These are phyloP conservation scores for Pseudopithomyces chartarum DNA, from an alignment of 2,329 filamentous ascomycete genomes.

Conservation along the genomic window DNA sequence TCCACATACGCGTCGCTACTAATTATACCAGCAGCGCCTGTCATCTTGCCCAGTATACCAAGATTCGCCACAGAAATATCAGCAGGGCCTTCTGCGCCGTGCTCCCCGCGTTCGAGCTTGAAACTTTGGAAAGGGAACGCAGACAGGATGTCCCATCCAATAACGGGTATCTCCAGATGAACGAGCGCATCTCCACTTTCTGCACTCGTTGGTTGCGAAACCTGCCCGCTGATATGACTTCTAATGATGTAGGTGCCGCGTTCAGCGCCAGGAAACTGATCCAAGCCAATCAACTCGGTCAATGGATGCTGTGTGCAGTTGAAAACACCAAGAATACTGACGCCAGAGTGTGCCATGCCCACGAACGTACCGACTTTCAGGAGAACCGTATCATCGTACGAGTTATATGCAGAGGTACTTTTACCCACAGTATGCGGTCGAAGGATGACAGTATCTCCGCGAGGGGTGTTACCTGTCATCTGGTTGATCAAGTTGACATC, in stretches of 20 bases:
- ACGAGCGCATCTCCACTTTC: conserved; percentile 59
- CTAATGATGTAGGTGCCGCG: conserved; percentile 70
- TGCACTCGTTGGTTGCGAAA: conserved; percentile 59
- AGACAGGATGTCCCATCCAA: conserved; percentile 81
- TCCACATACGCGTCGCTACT: conserved; percentile 63
- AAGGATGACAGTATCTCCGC: conserved; percentile 78
- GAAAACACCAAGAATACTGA: conserved; percentile 81
- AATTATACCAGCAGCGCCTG: conserved; percentile 78
- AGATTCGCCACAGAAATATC: conserved; percentile 68
- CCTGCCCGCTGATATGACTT: conserved; percentile 69
- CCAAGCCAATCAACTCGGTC: conserved; percentile 72
- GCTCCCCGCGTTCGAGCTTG: conserved; percentile 46
- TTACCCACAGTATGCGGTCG: conserved; percentile 77
- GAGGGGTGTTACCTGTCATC: conserved; percentile 76
- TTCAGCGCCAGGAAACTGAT: conserved; percentile 73
- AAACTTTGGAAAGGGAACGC: conserved; percentile 71
- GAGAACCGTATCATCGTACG: conserved; percentile 73
- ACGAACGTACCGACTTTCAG: conserved; percentile 82
- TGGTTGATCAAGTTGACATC: conserved; percentile 75
- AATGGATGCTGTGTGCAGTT: conserved; percentile 71
- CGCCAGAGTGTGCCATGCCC: conserved; percentile 69
- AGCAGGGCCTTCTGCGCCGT: conserved; percentile 32
- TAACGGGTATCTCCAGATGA: conserved; percentile 64
- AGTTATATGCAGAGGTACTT: conserved; percentile 73
- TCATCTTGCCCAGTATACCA: conserved; percentile 87